Conservation (phyloP, 306 rosid genomes). For the Leucaena leucocephala region DNA sequence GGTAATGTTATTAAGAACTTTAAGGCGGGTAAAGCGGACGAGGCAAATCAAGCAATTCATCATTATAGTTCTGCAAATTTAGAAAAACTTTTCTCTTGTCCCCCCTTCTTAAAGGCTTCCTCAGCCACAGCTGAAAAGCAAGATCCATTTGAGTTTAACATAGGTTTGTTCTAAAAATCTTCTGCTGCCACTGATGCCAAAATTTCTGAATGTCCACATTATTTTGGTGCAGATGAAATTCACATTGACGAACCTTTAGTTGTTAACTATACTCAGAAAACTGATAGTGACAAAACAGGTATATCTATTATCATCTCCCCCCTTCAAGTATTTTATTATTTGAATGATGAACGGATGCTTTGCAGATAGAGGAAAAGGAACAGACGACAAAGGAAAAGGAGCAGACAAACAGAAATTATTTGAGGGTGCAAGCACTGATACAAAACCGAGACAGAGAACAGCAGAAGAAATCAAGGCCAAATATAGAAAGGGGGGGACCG, state of each 20-base stretch:
- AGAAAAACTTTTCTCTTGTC: conserved; percentile 71
- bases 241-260: conserved; percentile 58
- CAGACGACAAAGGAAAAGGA: conserved; percentile 53
- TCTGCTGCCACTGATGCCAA: conserved; percentile 22
- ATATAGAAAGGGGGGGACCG: conserved; percentile 60
- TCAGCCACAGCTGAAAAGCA: conserved; percentile 40
- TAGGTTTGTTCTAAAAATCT: conserved; percentile 59
- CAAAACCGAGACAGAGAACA: conserved; percentile 66
- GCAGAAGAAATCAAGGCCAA: conserved; percentile 88
- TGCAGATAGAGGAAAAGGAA: conserved; percentile 59
- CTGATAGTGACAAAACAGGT: conserved; percentile 62
- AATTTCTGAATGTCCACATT: conserved; percentile 35
- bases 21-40: conserved; percentile 41
- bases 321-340: conserved; percentile 23
- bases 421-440: conserved; percentile 51
- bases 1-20: conserved; percentile 51
- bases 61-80: conserved; percentile 43
- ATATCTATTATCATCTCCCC: conserved; percentile 32
- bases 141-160: conserved; percentile 53
- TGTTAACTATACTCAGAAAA: conserved; percentile 43
- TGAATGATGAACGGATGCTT: conserved; percentile 34
- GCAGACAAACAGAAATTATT: conserved; percentile 65
- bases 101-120: conserved; percentile 82
- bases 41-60: conserved; percentile 40
- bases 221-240: conserved; percentile 67